These are phyloP conservation scores for Penicillium thymicola DNA, from an alignment of 2,329 filamentous ascomycete genomes.

Conservation along the genomic window DNA sequence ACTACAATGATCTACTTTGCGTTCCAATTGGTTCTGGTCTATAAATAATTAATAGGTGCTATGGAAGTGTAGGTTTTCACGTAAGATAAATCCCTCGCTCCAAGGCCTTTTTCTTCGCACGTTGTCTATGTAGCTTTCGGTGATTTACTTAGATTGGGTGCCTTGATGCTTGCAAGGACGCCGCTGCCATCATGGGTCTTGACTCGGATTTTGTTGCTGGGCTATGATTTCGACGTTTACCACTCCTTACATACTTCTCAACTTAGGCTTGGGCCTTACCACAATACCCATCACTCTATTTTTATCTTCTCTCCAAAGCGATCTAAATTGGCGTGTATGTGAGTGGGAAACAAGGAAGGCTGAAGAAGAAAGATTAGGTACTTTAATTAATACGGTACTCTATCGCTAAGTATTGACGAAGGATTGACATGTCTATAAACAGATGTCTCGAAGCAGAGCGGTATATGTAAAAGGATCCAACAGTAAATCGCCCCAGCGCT, in stretches of 20 bases:
- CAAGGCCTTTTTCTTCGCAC: not conserved
- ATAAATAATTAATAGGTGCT: too few species aligned
- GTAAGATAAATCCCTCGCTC: conserved; percentile 9
- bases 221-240: not conserved
- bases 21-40: not conserved
- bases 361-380: not conserved
- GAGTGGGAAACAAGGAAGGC: not conserved
- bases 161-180: conserved; percentile 34
- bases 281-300: not conserved
- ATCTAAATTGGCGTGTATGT: not conserved
- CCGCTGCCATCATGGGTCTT: conserved; percentile 46
- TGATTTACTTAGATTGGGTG: conserved; percentile 43
- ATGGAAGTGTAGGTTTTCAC: not conserved
- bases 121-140: conserved; percentile 24
- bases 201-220: not conserved
- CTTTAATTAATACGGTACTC: not conserved
- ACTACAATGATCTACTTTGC: not conserved
- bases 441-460: not conserved
- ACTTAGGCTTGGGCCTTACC: not conserved
- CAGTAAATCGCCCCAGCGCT: not conserved
- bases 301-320: not conserved
- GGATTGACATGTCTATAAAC: conserved; percentile 8
- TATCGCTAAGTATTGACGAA: conserved; percentile 11
- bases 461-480: not conserved
- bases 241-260: not conserved